phyloP scores from a whole-genome alignment of 805 yeast genomes.

The Tetrapisispora nanseiensis region DNA sequence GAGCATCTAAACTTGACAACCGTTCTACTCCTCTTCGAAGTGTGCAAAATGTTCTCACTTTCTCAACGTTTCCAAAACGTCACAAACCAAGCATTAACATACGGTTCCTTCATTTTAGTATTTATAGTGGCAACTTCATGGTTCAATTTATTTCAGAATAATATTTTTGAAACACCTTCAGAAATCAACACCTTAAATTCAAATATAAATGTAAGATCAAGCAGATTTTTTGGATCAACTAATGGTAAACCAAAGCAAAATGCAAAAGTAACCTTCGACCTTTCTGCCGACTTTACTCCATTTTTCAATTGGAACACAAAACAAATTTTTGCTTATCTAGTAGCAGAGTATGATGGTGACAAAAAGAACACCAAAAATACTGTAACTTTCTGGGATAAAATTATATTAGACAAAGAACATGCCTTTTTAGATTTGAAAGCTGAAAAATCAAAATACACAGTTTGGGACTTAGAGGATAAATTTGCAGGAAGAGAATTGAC shows the following conservation, averaged over 20 bases:
- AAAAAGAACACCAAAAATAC: conserved; percentile 40
- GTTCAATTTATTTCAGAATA: conserved; percentile 37
- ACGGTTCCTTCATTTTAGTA: conserved; percentile 37
- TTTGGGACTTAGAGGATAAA: conserved; percentile 69
- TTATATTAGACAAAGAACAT: conserved; percentile 47
- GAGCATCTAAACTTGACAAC: too few species aligned
- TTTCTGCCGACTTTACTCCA: conserved; percentile 63
- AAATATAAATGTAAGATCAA: conserved; percentile 39
- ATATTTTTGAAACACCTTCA: conserved; percentile 37
- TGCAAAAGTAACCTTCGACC: conserved; percentile 58
- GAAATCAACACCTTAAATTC: conserved; percentile 31
- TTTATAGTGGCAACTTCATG: conserved; percentile 41
- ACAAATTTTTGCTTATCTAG: conserved; percentile 84
- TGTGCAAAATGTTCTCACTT: conserved; percentile 36
- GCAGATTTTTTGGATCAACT: conserved; percentile 58
- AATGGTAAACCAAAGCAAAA: conserved; percentile 68
- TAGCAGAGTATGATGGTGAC: conserved; percentile 65
- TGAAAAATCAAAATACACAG: conserved; percentile 63
- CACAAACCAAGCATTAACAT: conserved; percentile 45
- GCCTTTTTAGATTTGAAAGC: conserved; percentile 47
- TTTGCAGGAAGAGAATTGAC: conserved; percentile 54
- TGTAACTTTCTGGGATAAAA: conserved; percentile 87
- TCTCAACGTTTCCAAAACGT: conserved; percentile 40
- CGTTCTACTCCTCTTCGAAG: too few species aligned
- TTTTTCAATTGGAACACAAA: conserved; percentile 95